Percentiles rank a stretch among this genome's conserved stretches.
Evolutionary conservation across 2,329 filamentous ascomycete genomes (phyloP).

Genomic region (Aspergillus brunneoviolaceus): DNA sequence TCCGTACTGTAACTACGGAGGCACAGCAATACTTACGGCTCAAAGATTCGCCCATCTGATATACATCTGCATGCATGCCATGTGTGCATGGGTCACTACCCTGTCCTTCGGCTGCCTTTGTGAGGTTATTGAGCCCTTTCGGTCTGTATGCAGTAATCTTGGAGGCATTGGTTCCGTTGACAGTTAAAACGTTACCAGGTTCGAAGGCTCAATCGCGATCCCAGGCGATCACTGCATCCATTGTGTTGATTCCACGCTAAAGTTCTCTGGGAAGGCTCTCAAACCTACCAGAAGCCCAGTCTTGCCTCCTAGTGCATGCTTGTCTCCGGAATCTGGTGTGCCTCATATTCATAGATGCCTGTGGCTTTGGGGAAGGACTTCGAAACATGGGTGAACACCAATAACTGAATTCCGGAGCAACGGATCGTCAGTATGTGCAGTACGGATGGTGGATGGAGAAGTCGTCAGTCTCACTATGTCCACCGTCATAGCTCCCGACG

Average conservation of each 20-base stretch:
- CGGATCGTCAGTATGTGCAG: not conserved
- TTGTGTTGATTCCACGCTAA: not conserved
- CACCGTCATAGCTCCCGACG: not conserved
- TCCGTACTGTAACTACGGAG: not conserved
- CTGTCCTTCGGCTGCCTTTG: conserved; percentile 5
- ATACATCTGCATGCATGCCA: conserved; percentile 14
- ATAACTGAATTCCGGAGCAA: not conserved
- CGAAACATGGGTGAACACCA: not conserved
- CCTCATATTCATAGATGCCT: not conserved
- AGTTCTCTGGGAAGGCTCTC: not conserved
- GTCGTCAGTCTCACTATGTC: not conserved
- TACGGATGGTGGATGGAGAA: not conserved
- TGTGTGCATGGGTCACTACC: conserved; percentile 3
- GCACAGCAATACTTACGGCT: not conserved
- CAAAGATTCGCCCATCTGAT: conserved; percentile 2
- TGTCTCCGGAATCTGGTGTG: too few species aligned
- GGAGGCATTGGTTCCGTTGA: not conserved
- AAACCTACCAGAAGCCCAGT: too few species aligned
- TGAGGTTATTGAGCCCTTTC: conserved; percentile 1
- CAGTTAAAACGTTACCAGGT: not conserved
- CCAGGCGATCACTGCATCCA: not conserved
- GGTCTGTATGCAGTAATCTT: not conserved
- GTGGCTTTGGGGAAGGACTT: not conserved
- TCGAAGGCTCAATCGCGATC: not conserved
- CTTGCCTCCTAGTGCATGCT: too few species aligned